phyloP scores from a whole-genome alignment of 306 rosid genomes.

The apple (Malus domestica) region DNA sequence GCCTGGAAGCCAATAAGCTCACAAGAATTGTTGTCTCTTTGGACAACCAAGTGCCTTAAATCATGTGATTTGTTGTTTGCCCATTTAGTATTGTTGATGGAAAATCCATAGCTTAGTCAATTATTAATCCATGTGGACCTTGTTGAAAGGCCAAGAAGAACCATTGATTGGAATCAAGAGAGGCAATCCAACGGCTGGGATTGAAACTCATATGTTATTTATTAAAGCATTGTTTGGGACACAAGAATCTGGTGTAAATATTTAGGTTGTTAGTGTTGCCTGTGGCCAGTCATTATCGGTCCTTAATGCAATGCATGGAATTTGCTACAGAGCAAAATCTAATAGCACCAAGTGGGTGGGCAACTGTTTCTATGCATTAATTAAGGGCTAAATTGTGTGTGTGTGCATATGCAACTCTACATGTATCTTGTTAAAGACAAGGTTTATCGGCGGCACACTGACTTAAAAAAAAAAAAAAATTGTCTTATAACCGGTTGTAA shows the following conservation, averaged over 20 bases:
- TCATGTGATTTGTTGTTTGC: constrained; percentile 24
- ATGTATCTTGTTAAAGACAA: constrained; percentile 58
- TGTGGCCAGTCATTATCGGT: constrained; percentile 32
- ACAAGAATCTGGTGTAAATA: constrained; percentile 17
- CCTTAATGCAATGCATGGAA: constrained; percentile 26
- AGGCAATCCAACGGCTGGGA: constrained; percentile 18
- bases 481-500: no score
- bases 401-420: constrained; percentile 32
- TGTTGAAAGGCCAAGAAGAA: neutral
- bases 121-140: constrained; percentile 7
- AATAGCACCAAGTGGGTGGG: constrained; percentile 34
- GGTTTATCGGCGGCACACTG: constrained; percentile 25
- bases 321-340: constrained; percentile 25
- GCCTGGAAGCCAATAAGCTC: neutral
- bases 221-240: constrained; percentile 17
- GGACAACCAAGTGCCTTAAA: constrained; percentile 17
- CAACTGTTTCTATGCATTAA: constrained; percentile 20
- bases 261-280: constrained; percentile 20
- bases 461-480: no score
- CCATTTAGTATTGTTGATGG: constrained; percentile 10
- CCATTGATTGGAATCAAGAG: neutral
- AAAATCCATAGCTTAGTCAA: neutral
- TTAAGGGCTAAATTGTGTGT: constrained; percentile 26
- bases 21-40: neutral
- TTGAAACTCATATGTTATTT: neutral